phyloP scores from a whole-genome alignment of 768 basidiomycete genomes.

The Collybia nuda region DNA sequence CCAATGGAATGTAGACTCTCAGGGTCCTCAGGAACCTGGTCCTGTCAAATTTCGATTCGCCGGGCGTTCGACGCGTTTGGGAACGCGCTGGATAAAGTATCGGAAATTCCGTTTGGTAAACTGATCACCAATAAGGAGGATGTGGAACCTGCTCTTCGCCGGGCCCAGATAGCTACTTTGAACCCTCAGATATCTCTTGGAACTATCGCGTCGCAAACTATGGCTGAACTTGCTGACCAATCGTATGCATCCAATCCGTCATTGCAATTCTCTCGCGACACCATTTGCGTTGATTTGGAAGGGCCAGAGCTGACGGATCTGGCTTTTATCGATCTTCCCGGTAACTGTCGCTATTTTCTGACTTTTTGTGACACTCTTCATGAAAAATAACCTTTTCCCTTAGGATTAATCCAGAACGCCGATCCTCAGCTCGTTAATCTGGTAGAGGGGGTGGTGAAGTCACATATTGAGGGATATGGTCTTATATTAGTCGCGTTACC shows the following conservation, averaged over 20 bases:
- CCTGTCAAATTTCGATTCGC: conserved; percentile 40
- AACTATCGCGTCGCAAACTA: conserved; percentile 3
- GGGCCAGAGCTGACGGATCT: conserved; percentile 36
- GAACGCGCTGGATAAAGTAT: conserved; percentile 12
- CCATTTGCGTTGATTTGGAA: conserved; percentile 39
- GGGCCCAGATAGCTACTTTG: conserved; percentile 31
- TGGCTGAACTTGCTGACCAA: conserved; percentile 25
- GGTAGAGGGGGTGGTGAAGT: conserved; percentile 48
- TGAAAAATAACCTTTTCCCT: too few relatives aligned
- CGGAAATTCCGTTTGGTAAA: conserved; percentile 13
- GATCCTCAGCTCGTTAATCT: conserved; percentile 40
- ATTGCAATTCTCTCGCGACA: conserved; percentile 36
- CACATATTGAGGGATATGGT: conserved; percentile 49
- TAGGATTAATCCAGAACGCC: conserved; percentile 52
- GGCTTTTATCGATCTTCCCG: conserved; percentile 40
- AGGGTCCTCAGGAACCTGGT: conserved; percentile 22
- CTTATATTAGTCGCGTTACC: conserved; percentile 54
- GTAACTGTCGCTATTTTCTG: conserved; percentile 11
- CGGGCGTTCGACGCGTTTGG: conserved; percentile 33
- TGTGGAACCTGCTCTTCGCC: conserved; percentile 43
- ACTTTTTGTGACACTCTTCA: not conserved
- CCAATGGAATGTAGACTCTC: conserved; percentile 34
- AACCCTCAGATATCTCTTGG: conserved; percentile 15
- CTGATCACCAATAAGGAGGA: conserved; percentile 30
- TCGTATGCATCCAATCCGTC: conserved; percentile 4